phyloP scores from a whole-genome alignment of 2,329 filamentous ascomycete species.

The Aspergillus aculeatus region DNA sequence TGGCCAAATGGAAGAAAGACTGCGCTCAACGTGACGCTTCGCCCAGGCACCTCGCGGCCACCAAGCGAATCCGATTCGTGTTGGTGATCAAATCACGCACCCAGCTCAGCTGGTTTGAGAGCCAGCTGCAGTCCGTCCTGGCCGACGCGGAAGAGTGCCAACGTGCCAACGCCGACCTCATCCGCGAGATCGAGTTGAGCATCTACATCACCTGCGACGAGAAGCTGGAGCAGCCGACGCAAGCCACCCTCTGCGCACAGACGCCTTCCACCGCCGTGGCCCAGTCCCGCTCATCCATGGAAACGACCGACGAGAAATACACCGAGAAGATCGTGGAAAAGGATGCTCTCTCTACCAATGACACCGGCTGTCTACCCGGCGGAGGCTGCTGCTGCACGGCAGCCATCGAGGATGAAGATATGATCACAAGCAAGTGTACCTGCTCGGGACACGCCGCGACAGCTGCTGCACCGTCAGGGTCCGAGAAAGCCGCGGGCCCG shows the following conservation, averaged over 20 bases:
- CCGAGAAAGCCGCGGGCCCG: neutral
- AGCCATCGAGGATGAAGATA: constrained; percentile 48
- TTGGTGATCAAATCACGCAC: constrained; percentile 59
- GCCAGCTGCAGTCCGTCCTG: constrained; percentile 49
- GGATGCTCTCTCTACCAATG: constrained; percentile 26
- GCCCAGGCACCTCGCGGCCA: constrained; percentile 36
- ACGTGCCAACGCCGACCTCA: constrained; percentile 28
- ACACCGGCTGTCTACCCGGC: constrained; percentile 26
- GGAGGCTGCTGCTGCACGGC: constrained; percentile 50
- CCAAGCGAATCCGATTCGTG: constrained; percentile 53
- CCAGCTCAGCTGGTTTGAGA: constrained; percentile 54
- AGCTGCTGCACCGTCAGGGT: neutral
- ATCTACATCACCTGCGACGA: constrained; percentile 58
- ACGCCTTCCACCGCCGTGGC: neutral
- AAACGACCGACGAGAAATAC: neutral
- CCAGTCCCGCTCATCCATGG: neutral
- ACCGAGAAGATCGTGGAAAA: constrained; percentile 15
- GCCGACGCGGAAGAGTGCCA: constrained; percentile 42
- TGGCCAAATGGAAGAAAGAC: constrained; percentile 47
- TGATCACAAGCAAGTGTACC: constrained; percentile 36
- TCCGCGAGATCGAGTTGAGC: constrained; percentile 51
- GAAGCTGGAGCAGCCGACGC: constrained; percentile 35
- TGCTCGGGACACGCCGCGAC: constrained; percentile 32
- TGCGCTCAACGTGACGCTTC: constrained; percentile 16
- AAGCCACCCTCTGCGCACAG: constrained; percentile 21